Conservation (phyloP, 108 stramenopile genomes). For the Skeletonema tropicum region DNA sequence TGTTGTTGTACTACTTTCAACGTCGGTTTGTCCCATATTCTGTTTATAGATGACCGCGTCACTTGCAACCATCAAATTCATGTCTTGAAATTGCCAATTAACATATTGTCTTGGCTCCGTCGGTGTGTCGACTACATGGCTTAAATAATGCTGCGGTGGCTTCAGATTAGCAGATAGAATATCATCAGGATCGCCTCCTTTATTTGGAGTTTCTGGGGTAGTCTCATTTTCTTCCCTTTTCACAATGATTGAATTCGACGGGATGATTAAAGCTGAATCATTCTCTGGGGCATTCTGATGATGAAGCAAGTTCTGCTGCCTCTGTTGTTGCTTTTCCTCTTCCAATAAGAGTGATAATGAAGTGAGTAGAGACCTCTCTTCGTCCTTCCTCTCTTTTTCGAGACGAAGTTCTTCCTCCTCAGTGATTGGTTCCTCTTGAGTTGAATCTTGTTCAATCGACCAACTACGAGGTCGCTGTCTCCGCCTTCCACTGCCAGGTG, state of each 20-base stretch:
- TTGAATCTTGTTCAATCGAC: constrained; percentile 11
- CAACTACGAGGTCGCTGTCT: constrained; percentile 32
- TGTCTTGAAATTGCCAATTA: constrained; percentile 76
- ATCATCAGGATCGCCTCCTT: constrained; percentile 17
- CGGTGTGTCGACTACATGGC: constrained; percentile 38
- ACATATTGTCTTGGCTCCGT: constrained; percentile 66
- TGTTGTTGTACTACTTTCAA: not conserved
- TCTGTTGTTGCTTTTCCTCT: constrained; percentile 19
- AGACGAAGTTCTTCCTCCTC: constrained; percentile 11
- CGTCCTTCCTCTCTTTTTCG: constrained; percentile 6
- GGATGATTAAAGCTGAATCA: constrained; percentile 1
- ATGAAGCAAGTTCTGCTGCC: not conserved
- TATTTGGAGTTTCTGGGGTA: constrained; percentile 3
- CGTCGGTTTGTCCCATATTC: not conserved
- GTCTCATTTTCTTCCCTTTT: not conserved
- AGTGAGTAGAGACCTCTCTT: constrained; percentile 28
- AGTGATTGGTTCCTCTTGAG: not conserved
- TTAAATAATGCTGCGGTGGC: constrained; percentile 46
- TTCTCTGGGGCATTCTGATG: not conserved
- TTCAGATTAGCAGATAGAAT: constrained; percentile 31
- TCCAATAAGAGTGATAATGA: constrained; percentile 33
- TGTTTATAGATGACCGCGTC: constrained; percentile 65
- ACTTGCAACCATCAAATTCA: constrained; percentile 75
- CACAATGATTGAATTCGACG: constrained; percentile 13
- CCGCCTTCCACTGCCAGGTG: constrained; percentile 23